phyloP scores from a whole-genome alignment of 2,329 filamentous ascomycete genomes.

The Aspergillus sp. region DNA sequence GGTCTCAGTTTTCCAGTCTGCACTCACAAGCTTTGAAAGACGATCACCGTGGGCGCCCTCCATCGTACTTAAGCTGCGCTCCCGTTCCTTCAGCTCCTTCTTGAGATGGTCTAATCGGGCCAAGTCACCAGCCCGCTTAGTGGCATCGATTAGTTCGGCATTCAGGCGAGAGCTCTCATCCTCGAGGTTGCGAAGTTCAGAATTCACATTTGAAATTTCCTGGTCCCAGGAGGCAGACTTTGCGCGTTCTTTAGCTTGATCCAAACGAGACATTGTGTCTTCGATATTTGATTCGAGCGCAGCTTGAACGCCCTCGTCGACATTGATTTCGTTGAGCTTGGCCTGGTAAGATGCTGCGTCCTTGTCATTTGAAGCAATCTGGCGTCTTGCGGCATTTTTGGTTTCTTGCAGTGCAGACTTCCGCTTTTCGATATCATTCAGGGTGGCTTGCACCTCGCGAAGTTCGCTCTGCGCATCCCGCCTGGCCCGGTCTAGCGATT shows the following conservation, averaged over 20 bases:
- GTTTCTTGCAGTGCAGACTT: slow-evolving; percentile 72
- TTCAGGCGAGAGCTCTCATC: slow-evolving; percentile 70
- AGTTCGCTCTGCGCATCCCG: slow-evolving; percentile 72
- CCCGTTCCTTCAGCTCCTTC: slow-evolving; percentile 73
- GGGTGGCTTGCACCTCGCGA: slow-evolving; percentile 66
- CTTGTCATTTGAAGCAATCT: slow-evolving; percentile 71
- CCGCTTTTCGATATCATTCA: slow-evolving; percentile 72
- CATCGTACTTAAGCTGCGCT: slow-evolving; percentile 75
- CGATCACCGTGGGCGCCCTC: slow-evolving; percentile 70
- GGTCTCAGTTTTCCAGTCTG: slow-evolving; percentile 66
- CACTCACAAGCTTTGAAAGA: slow-evolving; percentile 63
- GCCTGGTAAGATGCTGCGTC: slow-evolving; percentile 66
- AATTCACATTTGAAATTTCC: slow-evolving; percentile 66
- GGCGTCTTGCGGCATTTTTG: slow-evolving; percentile 70
- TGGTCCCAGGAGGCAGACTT: slow-evolving; percentile 67
- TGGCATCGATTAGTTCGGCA: slow-evolving; percentile 79
- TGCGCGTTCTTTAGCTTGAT: slow-evolving; percentile 62
- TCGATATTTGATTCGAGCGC: slow-evolving; percentile 71
- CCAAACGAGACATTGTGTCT: slow-evolving; percentile 65
- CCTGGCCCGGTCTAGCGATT: slow-evolving; percentile 71
- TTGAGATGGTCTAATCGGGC: slow-evolving; percentile 81
- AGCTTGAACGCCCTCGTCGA: slow-evolving; percentile 83
- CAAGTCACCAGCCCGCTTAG: slow-evolving; percentile 74
- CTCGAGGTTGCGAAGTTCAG: slow-evolving; percentile 67
- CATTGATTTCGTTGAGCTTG: slow-evolving; percentile 68